Base-by-base conservation (phyloP, 176 grass and related monocot species). In the Phoenix dactylifera region DNA sequence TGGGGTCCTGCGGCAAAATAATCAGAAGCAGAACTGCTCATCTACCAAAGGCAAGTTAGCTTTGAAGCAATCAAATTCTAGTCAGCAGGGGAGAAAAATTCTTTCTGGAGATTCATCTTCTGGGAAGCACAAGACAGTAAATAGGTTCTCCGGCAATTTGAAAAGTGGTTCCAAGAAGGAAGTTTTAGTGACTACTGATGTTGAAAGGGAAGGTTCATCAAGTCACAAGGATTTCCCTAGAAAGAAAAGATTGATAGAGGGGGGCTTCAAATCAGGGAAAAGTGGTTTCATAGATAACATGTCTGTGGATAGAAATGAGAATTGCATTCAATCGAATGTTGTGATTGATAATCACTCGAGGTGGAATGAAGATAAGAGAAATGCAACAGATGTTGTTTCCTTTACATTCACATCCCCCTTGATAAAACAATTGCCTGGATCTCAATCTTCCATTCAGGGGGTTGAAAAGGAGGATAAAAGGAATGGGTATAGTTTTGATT, bases 371-470 rank as follows among this genome's bases (percentile, higher is more conserved):
- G 80, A 78, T 75, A 71, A 68, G 58, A 84, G 66, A 69, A 71
- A 86, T 57, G 64, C 64, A 19, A 76, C 74, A 35, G 86, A 95
- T 71, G 86, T 89, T 65, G 83, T 87, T 35, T 95, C 86, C 22
- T 95, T 84, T 79, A 95, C 90, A 53, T 89, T 89, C 63, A 95
- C 86, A 61, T 87, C 86, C 32, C 77, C 86, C 17, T 79, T 89
- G 71, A 60, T 79, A 53, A 87, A 86, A 78, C 72, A 77, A 69
- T 62, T 58, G 24, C 55, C 52, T 23, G 73, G 74, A 55, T 18
- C 51, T 17, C 58, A 54, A 24, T 39, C 59, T 24, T 24, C 72
- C 26, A 76, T 69, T 23, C 62, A 66, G 23, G 62, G 77, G 16
- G 62, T 59, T 0, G 72, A 77, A 18, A 83, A 70, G 10, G 69